Percentiles rank a stretch among this genome's conserved stretches.
phyloP scores from a whole-genome alignment of 495 filamentous ascomycete species.

The Podospora pseudoanserina region DNA sequence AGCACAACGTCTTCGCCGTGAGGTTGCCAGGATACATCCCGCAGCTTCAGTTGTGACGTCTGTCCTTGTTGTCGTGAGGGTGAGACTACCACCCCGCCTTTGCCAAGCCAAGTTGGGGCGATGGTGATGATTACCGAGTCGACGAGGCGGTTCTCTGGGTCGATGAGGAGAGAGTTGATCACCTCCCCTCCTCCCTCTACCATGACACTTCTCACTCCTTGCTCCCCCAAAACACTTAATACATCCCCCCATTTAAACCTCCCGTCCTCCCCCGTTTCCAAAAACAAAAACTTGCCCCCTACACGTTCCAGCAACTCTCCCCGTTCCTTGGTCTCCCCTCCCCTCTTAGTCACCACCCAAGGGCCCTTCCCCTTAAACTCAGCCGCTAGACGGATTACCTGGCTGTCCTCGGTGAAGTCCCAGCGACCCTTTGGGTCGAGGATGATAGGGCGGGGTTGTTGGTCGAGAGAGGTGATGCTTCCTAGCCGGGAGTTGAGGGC shows the following conservation, averaged over 20 bases:
- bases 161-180: constrained; percentile 67
- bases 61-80: constrained; percentile 51
- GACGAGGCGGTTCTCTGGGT: constrained; percentile 59
- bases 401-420: constrained; percentile 55
- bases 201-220: constrained; percentile 77
- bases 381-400: constrained; percentile 60
- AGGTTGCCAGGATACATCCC: constrained; percentile 65
- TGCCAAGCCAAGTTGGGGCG: constrained; percentile 78
- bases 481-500: constrained; percentile 61
- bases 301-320: constrained; percentile 29
- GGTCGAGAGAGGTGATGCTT: background rate
- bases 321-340: constrained; percentile 19
- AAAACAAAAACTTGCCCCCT: constrained; percentile 40
- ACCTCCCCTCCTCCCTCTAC: constrained; percentile 79
- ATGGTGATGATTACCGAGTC: constrained; percentile 77
- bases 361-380: constrained; percentile 68
- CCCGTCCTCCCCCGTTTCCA: constrained; percentile 15
- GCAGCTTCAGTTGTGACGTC: constrained; percentile 56
- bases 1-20: constrained; percentile 78
- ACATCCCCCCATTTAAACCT: constrained; percentile 59
- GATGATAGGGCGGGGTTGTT: constrained; percentile 73
- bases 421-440: constrained; percentile 72
- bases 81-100: constrained; percentile 69
- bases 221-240: constrained; percentile 50
- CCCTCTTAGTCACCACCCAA: constrained; percentile 56